Conservation (phyloP, 2,329 filamentous ascomycete genomes). For the Fusarium sororula region DNA sequence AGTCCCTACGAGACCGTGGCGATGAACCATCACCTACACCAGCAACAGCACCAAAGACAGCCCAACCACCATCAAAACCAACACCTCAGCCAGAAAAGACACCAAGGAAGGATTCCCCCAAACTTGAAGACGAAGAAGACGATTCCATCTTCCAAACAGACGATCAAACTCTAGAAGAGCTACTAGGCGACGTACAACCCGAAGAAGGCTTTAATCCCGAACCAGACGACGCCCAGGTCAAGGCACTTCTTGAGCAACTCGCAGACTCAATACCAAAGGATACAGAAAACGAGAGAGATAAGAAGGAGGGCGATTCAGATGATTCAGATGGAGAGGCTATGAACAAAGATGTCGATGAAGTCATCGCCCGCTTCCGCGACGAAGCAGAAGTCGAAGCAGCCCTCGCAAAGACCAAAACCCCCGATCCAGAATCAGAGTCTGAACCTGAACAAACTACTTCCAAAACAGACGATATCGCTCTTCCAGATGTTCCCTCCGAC, state of each 20-base stretch:
- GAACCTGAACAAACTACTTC: constrained; percentile 2
- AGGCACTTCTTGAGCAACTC: constrained; percentile 50
- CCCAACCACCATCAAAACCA: neutral
- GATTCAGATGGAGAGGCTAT: constrained; percentile 64
- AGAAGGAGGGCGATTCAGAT: constrained; percentile 42
- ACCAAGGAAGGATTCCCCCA: neutral
- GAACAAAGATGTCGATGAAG: constrained; percentile 53
- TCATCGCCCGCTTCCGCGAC: constrained; percentile 58
- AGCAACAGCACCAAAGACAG: neutral
- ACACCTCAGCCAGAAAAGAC: neutral
- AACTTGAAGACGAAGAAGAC: constrained; percentile 47
- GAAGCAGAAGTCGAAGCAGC: constrained; percentile 52
- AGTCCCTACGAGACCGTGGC: constrained; percentile 57
- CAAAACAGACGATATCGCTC: constrained; percentile 44
- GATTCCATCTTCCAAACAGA: constrained; percentile 56
- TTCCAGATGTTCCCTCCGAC: constrained; percentile 58
- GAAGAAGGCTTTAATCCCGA: constrained; percentile 42
- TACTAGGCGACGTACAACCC: constrained; percentile 55
- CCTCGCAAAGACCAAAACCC: constrained; percentile 18
- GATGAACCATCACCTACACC: constrained; percentile 42
- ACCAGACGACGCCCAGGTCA: constrained; percentile 47
- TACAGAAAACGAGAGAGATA: neutral
- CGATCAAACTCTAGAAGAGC: constrained; percentile 62
- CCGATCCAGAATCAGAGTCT: constrained; percentile 14
- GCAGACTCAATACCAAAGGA: constrained; percentile 47